Evolutionary conservation across 805 yeast species (phyloP).

Genomic region (Starmerella ratchasimensis): DNA sequence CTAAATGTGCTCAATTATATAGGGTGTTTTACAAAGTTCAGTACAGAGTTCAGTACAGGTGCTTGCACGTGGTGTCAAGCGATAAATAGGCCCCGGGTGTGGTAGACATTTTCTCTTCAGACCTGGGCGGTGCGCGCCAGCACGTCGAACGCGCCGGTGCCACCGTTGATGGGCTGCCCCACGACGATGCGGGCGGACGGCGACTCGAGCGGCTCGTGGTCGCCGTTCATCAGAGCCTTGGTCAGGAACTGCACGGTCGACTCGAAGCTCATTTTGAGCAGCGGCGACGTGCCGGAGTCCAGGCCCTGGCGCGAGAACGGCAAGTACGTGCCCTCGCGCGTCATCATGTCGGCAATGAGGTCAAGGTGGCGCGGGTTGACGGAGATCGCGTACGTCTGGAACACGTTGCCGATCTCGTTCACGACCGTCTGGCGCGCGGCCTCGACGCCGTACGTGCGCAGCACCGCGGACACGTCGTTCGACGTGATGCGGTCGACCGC

Average conservation of each 20-base stretch:
- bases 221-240: conserved; percentile 87
- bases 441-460: conserved; percentile 91
- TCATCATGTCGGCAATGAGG: conserved; percentile 96
- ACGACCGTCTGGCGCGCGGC: conserved; percentile 98
- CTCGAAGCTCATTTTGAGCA: conserved; percentile 98
- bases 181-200: conserved; percentile 90
- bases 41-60: too few relatives aligned
- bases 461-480: conserved; percentile 83
- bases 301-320: conserved; percentile 98
- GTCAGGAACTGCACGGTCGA: conserved; percentile 96
- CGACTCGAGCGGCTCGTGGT: conserved; percentile 70
- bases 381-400: conserved; percentile 88
- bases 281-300: conserved; percentile 86
- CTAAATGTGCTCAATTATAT: too few relatives aligned
- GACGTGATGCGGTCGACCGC: conserved; percentile 81
- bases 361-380: conserved; percentile 91
- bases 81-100: too few relatives aligned
- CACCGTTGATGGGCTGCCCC: conserved; percentile 82
- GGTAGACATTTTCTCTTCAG: too few relatives aligned
- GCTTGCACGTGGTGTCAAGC: too few relatives aligned
- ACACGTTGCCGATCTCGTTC: conserved; percentile 87
- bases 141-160: conserved; percentile 92
- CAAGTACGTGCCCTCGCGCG: conserved; percentile 91
- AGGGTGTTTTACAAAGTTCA: too few relatives aligned
- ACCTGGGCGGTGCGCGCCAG: too few relatives aligned